Conservation (phyloP, 2,329 filamentous ascomycete genomes). For the Aureobasidium mangrovei region DNA sequence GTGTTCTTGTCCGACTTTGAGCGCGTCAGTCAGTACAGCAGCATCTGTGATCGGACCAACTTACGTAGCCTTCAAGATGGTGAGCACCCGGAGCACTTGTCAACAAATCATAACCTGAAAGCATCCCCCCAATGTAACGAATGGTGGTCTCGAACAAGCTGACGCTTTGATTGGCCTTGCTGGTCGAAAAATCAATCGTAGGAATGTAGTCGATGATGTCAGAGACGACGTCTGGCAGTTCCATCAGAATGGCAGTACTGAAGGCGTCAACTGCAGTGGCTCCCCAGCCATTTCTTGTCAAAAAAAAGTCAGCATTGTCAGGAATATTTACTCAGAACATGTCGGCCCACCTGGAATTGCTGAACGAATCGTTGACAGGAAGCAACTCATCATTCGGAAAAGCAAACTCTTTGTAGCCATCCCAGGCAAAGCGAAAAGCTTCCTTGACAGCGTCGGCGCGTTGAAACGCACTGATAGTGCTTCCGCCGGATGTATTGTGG, state of each 20-base stretch:
- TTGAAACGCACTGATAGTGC: conserved; percentile 1
- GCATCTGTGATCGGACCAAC: conserved; percentile 11
- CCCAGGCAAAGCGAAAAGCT: conserved; percentile 62
- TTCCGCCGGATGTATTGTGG: neutral
- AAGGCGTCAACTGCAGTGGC: conserved; percentile 74
- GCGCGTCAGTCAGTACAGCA: neutral
- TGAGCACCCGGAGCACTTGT: conserved; percentile 46
- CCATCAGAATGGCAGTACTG: conserved; percentile 71
- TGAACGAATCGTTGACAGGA: conserved; percentile 56
- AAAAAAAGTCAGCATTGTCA: conserved; percentile 1
- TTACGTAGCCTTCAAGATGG: neutral
- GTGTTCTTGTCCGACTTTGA: conserved; percentile 36
- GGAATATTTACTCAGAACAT: neutral
- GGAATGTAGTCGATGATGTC: conserved; percentile 64
- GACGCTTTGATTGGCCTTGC: conserved; percentile 40
- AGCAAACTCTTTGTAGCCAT: conserved; percentile 51
- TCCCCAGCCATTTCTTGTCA: conserved; percentile 68
- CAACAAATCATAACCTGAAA: conserved; percentile 69
- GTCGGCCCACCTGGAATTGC: conserved; percentile 57
- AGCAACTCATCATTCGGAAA: conserved; percentile 69
- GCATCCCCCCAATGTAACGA: conserved; percentile 70
- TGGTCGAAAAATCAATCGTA: conserved; percentile 60
- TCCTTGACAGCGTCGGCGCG: conserved; percentile 55
- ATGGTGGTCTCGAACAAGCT: conserved; percentile 89
- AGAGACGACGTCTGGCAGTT: conserved; percentile 55